Conservation (phyloP, 2,329 filamentous ascomycete genomes). For the Talaromyces sp. region DNA sequence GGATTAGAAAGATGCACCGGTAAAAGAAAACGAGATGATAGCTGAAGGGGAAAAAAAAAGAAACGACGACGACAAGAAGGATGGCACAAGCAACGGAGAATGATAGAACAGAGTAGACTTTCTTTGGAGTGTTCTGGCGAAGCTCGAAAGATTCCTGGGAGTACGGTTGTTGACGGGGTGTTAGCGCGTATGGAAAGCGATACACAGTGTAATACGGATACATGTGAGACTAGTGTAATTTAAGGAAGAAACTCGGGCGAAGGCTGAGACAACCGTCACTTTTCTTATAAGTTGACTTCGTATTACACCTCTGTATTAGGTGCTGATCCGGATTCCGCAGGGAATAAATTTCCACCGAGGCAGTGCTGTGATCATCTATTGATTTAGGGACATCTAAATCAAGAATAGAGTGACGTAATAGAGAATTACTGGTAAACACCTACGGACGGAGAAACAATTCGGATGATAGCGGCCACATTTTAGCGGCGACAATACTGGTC, state of each 20-base stretch:
- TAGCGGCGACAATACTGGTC: too few species aligned
- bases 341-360: background rate
- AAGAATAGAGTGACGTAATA: background rate
- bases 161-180: background rate
- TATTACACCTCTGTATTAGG: background rate
- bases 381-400: background rate
- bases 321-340: background rate
- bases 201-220: background rate
- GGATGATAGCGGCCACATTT: too few species aligned
- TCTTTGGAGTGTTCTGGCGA: background rate
- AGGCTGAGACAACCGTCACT: background rate
- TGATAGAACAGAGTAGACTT: background rate
- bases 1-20: background rate
- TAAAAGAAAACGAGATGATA: background rate
- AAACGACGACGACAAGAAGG: background rate
- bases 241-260: background rate
- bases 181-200: background rate
- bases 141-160: background rate
- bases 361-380: background rate
- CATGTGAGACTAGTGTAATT: background rate
- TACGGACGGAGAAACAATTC: too few species aligned
- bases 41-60: constrained; percentile 2
- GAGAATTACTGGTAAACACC: background rate
- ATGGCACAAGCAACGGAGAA: background rate
- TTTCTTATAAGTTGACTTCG: background rate